Evolutionary conservation across 768 basidiomycete genomes (phyloP), one percentile per base, ranked within the genome.

Genomic region (Mycena floridula): DNA sequence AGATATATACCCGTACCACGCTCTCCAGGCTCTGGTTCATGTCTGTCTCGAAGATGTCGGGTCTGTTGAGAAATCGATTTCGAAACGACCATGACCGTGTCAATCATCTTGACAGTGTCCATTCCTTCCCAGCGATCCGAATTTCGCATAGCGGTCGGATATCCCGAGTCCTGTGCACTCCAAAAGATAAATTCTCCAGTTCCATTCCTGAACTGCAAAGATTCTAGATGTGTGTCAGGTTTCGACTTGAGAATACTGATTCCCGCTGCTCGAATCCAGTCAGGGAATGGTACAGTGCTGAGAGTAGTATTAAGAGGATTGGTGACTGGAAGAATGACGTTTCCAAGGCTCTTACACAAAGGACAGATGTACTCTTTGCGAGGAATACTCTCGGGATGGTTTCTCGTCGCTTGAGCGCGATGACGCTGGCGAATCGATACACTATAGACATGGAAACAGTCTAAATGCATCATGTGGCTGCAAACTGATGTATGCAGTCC

Each of bases 361-460:
- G 96, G 96, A 54, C 96, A 99, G 38, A 97, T 88, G 65, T 85
- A 98, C 56, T 99, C 96, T 53, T 87, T 86, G 30, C 96, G 77
- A 13, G 86, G 81, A n/a, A 93, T 90, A 54, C 82, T 87, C 60
- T 98, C 95, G 0, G 96, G 94, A 57, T 96, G 95, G 51, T 93
- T 91, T 28, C 96, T 71, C 5, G 91, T 91, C 5, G 88, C 81
- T 54, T 98, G 95, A 0, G 85, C 73, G 7, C 87, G 77, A 58
- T 95, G 92, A 11, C 94, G 85, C 49, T 87, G 83, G 37, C 89
- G 77, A 43, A 97, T 84, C 15, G 93, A 94, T 2, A 76, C 60
- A 51, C 79, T 92, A 62, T 97, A 98, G 2, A 85, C 84, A 40
- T 85, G 84, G 70, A 97, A 95, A 64, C 96, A 98, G 32, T 86